Base-by-base conservation (phyloP, 176 grass and related monocot species). In the Bromus sterilis region DNA sequence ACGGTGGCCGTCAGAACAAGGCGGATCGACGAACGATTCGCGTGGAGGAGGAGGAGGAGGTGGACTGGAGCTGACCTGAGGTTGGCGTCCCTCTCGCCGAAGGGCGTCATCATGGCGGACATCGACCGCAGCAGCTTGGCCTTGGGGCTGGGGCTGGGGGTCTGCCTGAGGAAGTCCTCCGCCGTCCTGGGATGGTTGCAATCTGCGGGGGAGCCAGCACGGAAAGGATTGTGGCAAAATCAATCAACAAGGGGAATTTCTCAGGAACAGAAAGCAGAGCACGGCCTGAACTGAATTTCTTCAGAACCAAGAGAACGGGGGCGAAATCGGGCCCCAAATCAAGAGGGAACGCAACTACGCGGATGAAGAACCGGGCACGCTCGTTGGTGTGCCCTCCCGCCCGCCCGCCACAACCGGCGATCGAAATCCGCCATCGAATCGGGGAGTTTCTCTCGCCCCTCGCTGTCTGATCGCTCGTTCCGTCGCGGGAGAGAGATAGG, bases 101-200 rank as follows among this genome's bases (percentile, higher is more conserved):
- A 89, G 20, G 97, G 91, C 84, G 92, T 72, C 71, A 93, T 72
- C 71, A 84, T 88, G 66, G 90, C 89, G 57, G 97, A 95, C 75
- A 83, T 85, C 11, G 91, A 99, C 71, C 97, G 83, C 81, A 85
- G 79, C 11, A 93, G 82, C 82, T 96, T 99, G 56, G 82, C 83
- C 91, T 88, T 99, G 80, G 93, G 91, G 82, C 89, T 99, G 9
- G 89, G 85, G 10, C 89, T 99, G 9, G 89, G 85, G 10, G 46
- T 76, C 80, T 82, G 71, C 81, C 83, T 81, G 81, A 87, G 15
- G 85, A 96, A 93, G 86, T 95, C 93, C 63, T 99, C 93, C 9
- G 77, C 76, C 43, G 83, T 93, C 83, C 81, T 93, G 4, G 93
- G 89, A 64, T 99, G 97, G 33, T 76, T 82, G 89, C 97, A 99